phyloP scores from a whole-genome alignment of 148 eudicot species.

The Amaranthus palmeri region DNA sequence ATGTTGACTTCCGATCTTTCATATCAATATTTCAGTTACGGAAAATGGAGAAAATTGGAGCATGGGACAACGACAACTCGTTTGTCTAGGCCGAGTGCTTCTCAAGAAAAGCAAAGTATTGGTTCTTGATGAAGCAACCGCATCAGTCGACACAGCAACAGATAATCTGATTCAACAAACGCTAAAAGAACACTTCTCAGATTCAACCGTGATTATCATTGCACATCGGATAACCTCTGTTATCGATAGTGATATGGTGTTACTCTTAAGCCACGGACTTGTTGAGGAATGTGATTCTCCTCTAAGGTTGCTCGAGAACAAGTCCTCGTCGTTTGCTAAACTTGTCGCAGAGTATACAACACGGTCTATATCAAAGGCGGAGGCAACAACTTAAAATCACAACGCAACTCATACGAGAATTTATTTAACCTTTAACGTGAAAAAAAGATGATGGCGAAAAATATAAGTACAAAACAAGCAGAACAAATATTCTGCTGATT shows the following conservation, averaged over 20 bases:
- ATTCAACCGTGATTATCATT: slow-evolving; percentile 36
- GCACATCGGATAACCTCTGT: slow-evolving; percentile 53
- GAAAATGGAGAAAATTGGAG: slow-evolving; percentile 58
- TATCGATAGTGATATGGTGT: slow-evolving; percentile 69
- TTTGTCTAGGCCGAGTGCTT: slow-evolving; percentile 49
- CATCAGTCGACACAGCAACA: slow-evolving; percentile 48
- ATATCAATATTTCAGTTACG: slow-evolving; percentile 17
- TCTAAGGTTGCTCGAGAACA: slow-evolving; percentile 47
- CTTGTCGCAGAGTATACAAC: slow-evolving; percentile 62
- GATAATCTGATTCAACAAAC: slow-evolving; percentile 43
- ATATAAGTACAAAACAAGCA: too few species aligned
- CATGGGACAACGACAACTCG: slow-evolving; percentile 50
- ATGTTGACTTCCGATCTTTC: too few species aligned
- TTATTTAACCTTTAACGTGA: not conserved
- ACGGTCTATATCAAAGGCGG: slow-evolving; percentile 20
- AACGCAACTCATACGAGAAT: not conserved
- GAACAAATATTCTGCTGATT: too few species aligned
- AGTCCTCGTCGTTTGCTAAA: slow-evolving; percentile 59
- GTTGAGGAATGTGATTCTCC: slow-evolving; percentile 68
- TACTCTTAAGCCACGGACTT: slow-evolving; percentile 36
- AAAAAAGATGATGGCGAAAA: slow-evolving; percentile 2
- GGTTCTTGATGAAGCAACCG: slow-evolving; percentile 46
- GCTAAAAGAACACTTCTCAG: slow-evolving; percentile 32
- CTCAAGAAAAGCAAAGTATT: slow-evolving; percentile 42
- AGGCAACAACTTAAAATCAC: not conserved